These are phyloP conservation scores for Brassica incana DNA, from an alignment of 345 rosid species.

Conservation along the genomic window DNA sequence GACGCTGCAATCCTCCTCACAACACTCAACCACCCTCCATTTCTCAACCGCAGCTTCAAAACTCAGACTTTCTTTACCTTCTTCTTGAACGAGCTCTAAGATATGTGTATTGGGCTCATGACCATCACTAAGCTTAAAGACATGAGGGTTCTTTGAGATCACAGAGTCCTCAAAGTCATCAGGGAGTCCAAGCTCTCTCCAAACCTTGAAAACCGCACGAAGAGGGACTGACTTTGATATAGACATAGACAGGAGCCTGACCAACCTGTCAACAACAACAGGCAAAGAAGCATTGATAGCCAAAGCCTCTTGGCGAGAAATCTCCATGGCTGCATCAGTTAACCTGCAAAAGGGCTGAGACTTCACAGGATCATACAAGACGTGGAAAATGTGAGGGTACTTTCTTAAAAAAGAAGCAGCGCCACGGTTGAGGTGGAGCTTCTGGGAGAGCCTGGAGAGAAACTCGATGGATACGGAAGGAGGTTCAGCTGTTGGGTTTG, in stretches of 20 bases:
- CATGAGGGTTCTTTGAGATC: slow-evolving; percentile 50
- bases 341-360: slow-evolving; percentile 65
- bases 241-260: slow-evolving; percentile 69
- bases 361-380: slow-evolving; percentile 57
- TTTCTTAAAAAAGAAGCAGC: slow-evolving; percentile 71
- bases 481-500: slow-evolving; percentile 52
- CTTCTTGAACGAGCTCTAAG: slow-evolving; percentile 55
- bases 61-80: slow-evolving; percentile 10
- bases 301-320: slow-evolving; percentile 59
- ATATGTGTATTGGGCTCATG: slow-evolving; percentile 71
- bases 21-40: slow-evolving; percentile 78
- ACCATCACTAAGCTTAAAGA: slow-evolving; percentile 58
- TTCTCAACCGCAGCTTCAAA: slow-evolving; percentile 68
- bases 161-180: slow-evolving; percentile 93
- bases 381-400: slow-evolving; percentile 74
- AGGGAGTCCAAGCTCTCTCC: slow-evolving; percentile 94
- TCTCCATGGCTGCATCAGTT: slow-evolving; percentile 54
- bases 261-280: slow-evolving; percentile 56
- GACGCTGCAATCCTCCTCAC: slow-evolving; percentile 50
- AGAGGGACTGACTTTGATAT: slow-evolving; percentile 69
- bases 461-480: slow-evolving; percentile 76
- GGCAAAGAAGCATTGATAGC: slow-evolving; percentile 51
- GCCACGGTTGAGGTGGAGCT: slow-evolving; percentile 81
- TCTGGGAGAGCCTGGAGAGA: slow-evolving; percentile 77
- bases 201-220: slow-evolving; percentile 82